Evolutionary conservation across 257 asterid genomes (phyloP), one percentile per base, ranked within the genome.

Genomic region (Euphrasia confusa): DNA sequence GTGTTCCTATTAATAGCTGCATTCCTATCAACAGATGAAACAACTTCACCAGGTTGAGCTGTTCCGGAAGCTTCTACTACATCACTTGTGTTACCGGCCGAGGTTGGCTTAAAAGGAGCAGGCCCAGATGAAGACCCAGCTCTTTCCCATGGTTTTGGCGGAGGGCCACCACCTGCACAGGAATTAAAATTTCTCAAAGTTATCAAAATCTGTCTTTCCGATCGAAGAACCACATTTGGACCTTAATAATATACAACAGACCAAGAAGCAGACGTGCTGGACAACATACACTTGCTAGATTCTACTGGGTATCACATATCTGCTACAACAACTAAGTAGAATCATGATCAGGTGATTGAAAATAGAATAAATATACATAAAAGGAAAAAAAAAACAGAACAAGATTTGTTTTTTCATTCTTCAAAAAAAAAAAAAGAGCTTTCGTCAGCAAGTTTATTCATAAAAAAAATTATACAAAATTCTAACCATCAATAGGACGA

Each of bases 121-220:
- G 89, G 81, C 14, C 94, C 96, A 13, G 99, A 89, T 14, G 98
- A 49, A 4, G 95, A 71, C 12, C 94, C 96, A 27, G 95, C 83
- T 72, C 83, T 80, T 74, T 92, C 99, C 99, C 99, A 92, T 13
- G 99, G 99, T 78, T 92, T 92, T 42, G 83, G 83, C 4, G 94
- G 95, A 66, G 95, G 74, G 56, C 74, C 67, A 68, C 74, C 76
- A 61, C 84, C 97, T 79, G 84, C 71, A 42, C 37, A 28, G 2
- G 5, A 68, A 67, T 49, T 66, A 13, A 61, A 44, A 52, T 67
- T 58, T 56, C 67, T 49, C 60, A 8, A 48, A 17, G 12, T 32
- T 14, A 30, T 17, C 17, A 13, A 44, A 57, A 28, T 45, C 67
- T 9, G 45, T 33, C 8, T 26, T 59, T 40, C 49, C 27, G 18